Evolutionary conservation across 768 basidiomycete genomes (phyloP).

Genomic region (Trametes cubensis): DNA sequence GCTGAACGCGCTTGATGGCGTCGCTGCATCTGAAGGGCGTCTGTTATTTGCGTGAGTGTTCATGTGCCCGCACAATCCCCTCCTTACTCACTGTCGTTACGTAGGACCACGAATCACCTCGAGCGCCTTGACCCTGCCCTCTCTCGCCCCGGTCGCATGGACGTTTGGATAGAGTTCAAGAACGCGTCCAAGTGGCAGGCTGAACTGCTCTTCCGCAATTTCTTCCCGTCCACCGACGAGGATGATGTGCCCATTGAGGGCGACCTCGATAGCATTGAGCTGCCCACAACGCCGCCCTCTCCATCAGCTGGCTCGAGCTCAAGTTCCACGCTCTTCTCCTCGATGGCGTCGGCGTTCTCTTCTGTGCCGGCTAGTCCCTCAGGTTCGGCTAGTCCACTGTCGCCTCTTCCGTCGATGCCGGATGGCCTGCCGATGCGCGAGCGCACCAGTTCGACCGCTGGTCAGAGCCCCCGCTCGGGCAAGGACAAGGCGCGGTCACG

Average conservation of each 20-base stretch:
- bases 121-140: constrained; percentile 89
- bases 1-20: constrained; percentile 84
- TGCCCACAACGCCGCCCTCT: constrained; percentile 43
- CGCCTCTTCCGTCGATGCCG: constrained; percentile 26
- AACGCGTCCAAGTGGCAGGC: constrained; percentile 85
- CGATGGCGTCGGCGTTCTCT: constrained; percentile 51
- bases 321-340: constrained; percentile 53
- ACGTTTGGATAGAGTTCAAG: constrained; percentile 91
- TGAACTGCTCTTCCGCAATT: constrained; percentile 85
- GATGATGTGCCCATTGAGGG: constrained; percentile 42
- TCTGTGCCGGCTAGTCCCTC: constrained; percentile 41
- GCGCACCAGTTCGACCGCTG: constrained; percentile 16
- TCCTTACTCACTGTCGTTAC: constrained; percentile 6
- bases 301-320: constrained; percentile 41
- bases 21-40: constrained; percentile 84
- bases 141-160: constrained; percentile 90
- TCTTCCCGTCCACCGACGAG: constrained; percentile 78
- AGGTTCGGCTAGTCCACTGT: constrained; percentile 35
- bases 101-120: constrained; percentile 87
- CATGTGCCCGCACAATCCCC: neutral
- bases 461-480: neutral
- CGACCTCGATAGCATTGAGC: constrained; percentile 51
- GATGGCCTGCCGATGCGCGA: constrained; percentile 18
- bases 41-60: constrained; percentile 82
- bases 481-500: constrained; percentile 22